Evolutionary conservation across 1,284 basidiomycete genomes (phyloP).

Genomic region (Wolfiporia cocos): DNA sequence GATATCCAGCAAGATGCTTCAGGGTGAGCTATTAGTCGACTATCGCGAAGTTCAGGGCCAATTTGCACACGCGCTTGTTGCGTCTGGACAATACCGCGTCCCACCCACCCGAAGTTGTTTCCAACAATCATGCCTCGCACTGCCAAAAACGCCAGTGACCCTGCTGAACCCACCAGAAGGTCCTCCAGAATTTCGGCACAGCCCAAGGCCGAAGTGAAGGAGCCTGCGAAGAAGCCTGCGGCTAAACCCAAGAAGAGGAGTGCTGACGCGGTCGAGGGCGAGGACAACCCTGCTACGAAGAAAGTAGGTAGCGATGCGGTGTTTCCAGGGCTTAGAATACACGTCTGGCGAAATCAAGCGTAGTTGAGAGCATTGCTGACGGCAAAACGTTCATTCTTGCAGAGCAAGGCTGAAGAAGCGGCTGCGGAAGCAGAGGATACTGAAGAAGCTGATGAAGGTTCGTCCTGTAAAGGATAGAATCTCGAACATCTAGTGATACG

Average conservation of each 20-base stretch:
- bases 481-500: neutral
- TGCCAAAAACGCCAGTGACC: slow-evolving; percentile 12
- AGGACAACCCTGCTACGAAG: slow-evolving; percentile 20
- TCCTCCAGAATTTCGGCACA: slow-evolving; percentile 26
- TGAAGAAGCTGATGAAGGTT: slow-evolving; percentile 4
- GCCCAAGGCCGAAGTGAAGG: slow-evolving; percentile 21
- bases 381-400: no score
- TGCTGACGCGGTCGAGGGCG: slow-evolving; percentile 16
- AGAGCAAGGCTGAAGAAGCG: slow-evolving; percentile 18
- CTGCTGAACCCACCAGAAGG: slow-evolving; percentile 19
- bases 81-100: no score
- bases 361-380: no score
- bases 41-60: no score
- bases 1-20: no score
- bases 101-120: slow-evolving; percentile 3
- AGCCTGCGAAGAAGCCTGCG: slow-evolving; percentile 15
- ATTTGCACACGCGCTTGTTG: no score
- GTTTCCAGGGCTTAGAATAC: neutral
- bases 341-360: no score
- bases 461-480: neutral
- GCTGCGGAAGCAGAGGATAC: slow-evolving; percentile 11
- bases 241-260: slow-evolving; percentile 21
- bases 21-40: no score
- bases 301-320: slow-evolving; percentile 16
- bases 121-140: slow-evolving; percentile 17